Evolutionary conservation across 352 stramenopile species (phyloP).

Genomic region (Globisporangium rhizosaccharum): DNA sequence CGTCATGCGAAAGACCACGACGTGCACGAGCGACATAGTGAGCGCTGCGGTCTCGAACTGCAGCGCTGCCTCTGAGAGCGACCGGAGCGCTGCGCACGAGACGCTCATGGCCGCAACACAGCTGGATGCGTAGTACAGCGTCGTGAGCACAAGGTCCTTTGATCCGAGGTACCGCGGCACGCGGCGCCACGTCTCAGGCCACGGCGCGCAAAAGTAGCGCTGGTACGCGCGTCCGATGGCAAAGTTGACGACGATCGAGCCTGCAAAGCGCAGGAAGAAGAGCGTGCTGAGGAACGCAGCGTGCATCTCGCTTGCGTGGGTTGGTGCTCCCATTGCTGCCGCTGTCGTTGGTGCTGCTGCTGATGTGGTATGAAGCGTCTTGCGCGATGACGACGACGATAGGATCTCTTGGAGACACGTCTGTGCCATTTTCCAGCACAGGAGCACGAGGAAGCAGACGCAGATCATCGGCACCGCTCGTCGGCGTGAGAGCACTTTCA

Average conservation of each 20-base stretch:
- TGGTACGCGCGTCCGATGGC: conserved; percentile 47
- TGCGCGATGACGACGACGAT: conserved; percentile 2
- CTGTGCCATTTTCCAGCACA: conserved; percentile 47
- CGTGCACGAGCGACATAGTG: conserved; percentile 39
- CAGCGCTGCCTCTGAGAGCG: conserved; percentile 39
- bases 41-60: conserved; percentile 47
- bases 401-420: conserved; percentile 32
- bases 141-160: conserved; percentile 53
- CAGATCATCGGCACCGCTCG: conserved; percentile 31
- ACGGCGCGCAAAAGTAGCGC: conserved; percentile 38
- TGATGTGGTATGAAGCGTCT: background rate
- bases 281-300: conserved; percentile 41
- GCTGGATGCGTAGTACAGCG: conserved; percentile 41
- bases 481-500: conserved; percentile 25
- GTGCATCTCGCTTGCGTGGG: conserved; percentile 11
- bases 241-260: conserved; percentile 23
- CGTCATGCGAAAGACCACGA: conserved; percentile 22
- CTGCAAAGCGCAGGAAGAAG: conserved; percentile 34
- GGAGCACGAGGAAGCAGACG: conserved; percentile 36
- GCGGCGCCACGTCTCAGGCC: conserved; percentile 37
- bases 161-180: conserved; percentile 55
- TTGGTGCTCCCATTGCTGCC: background rate
- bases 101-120: conserved; percentile 35
- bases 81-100: conserved; percentile 28
- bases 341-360: background rate